phyloP scores from a whole-genome alignment of 345 rosid species.

The Turritis glabra region DNA sequence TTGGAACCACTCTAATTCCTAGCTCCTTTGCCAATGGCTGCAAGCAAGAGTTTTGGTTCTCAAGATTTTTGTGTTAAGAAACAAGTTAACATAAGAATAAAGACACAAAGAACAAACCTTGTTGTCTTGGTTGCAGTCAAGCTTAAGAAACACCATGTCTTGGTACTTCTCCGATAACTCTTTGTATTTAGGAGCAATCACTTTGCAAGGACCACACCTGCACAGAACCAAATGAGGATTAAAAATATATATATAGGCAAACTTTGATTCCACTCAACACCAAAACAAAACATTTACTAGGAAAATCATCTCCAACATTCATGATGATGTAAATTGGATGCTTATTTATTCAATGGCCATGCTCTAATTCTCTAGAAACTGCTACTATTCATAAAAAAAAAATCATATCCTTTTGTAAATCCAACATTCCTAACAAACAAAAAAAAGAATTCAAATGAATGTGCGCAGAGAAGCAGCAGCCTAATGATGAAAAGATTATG shows the following conservation, averaged over 20 bases:
- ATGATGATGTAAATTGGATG: neutral
- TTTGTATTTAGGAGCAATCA: constrained; percentile 80
- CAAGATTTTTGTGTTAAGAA: neutral
- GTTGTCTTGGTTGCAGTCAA: constrained; percentile 92
- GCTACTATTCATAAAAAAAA: neutral
- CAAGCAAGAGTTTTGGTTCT: constrained; percentile 23
- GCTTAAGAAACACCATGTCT: constrained; percentile 89
- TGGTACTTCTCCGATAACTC: constrained; percentile 69
- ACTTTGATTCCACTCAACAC: neutral
- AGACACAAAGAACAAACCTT: constrained; percentile 46
- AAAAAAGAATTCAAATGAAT: neutral
- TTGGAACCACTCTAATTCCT: constrained; percentile 84
- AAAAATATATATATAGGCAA: neutral
- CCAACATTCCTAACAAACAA: neutral
- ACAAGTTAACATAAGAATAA: neutral
- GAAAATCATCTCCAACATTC: constrained; percentile 6
- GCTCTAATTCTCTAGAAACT: neutral
- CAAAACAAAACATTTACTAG: neutral
- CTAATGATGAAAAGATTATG: neutral
- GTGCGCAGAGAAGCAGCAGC: neutral
- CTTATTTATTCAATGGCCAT: neutral
- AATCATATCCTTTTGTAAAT: neutral
- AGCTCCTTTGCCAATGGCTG: constrained; percentile 95
- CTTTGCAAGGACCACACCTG: constrained; percentile 98
- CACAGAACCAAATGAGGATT: neutral